Base-by-base conservation (phyloP, 176 grass and related monocot genomes). In the Aegilops bicornis region DNA sequence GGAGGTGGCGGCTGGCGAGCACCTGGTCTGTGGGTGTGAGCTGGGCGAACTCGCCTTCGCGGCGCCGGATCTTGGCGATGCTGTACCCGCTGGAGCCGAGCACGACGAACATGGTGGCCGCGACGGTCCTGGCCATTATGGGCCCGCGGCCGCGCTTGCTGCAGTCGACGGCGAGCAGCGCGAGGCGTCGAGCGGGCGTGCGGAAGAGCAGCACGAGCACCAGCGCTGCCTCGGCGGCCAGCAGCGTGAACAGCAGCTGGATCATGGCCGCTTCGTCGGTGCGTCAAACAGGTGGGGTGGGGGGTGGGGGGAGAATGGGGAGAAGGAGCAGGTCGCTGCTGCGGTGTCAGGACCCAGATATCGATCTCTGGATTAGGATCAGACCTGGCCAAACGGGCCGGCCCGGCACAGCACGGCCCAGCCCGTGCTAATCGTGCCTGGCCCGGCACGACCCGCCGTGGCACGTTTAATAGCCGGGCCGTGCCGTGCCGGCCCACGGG, bases 21-120 rank as follows among this genome's bases (percentile, higher is more conserved):
- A 94, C 87, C 85, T 91, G 92, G 60, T 94, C 92, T 24, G 89
- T 94, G 78, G 89, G 87, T 24, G 89, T 91, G 78, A 87, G 73
- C 37, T 84, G 79, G 7, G 82, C 85, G 78, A 83, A 75, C 59
- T 94, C 89, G 3, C 64, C 84, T 0, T 79, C 79, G 61, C 85
- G 82, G 48, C 82, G 59, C 3, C 48, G 60, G 92, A 94, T 94
- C 92, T 94, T 91, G 50, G 39, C 61, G 82, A 91, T 65, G 92
- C 89, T 91, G 85, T 89, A 94, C 17, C 43, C 50, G 65, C 66
- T 75, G 72, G 92, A 94, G 24, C 43, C 81, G 14, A 94, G 87
- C 8, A 91, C 82, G 73, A 91, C 15, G 71, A 91, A 24, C 84
- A 89, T 84, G 78, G 85, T 91, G 81, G 30, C 92, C 7, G 92